Conservation (phyloP, 176 grass and related monocot species). For the Elymus sibiricus region DNA sequence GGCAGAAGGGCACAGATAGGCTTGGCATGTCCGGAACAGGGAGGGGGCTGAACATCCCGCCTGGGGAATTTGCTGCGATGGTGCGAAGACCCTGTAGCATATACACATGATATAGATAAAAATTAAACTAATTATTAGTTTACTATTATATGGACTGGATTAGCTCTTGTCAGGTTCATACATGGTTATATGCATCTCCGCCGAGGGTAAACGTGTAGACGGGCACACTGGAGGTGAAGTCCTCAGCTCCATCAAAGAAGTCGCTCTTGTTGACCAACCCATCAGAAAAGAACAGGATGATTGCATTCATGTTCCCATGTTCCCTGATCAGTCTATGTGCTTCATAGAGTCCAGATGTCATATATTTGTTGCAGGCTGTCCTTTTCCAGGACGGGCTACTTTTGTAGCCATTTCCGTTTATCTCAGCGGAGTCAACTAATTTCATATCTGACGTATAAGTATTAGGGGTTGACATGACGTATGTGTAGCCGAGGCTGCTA, state of each 20-base stretch:
- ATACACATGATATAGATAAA: background rate
- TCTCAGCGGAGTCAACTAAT: background rate
- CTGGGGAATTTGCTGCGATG: background rate
- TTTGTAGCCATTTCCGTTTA: background rate
- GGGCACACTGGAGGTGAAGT: background rate
- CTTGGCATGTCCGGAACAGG: background rate
- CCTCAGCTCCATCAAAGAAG: background rate
- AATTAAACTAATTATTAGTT: too few relatives aligned
- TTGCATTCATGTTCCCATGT: background rate
- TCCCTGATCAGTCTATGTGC: background rate
- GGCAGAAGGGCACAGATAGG: background rate
- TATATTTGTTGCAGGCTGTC: too few relatives aligned
- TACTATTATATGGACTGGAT: background rate
- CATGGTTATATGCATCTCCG: background rate
- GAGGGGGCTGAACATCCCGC: background rate
- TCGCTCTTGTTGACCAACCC: background rate
- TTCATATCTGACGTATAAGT: background rate
- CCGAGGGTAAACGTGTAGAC: background rate
- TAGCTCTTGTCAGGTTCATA: background rate
- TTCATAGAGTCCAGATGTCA: background rate
- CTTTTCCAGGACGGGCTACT: too few relatives aligned
- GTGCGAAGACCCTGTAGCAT: background rate
- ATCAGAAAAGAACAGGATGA: background rate
- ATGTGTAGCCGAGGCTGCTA: background rate
- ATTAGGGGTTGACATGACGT: background rate